These are phyloP conservation scores for Sporisorium sorghi DNA, from an alignment of 1,284 basidiomycete species.

Conservation along the genomic window DNA sequence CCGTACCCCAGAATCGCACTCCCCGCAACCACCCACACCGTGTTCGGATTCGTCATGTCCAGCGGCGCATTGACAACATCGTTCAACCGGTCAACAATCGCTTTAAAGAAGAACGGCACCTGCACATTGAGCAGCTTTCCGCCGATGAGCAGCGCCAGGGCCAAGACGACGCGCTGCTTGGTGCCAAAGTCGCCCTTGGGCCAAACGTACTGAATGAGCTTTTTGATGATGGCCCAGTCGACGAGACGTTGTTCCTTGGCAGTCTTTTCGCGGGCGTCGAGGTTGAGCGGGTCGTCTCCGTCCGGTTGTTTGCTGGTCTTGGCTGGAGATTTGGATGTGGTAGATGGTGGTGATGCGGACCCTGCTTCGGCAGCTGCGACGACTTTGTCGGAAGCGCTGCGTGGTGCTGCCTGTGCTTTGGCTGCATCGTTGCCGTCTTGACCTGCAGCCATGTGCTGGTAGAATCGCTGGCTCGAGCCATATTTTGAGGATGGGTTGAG, in stretches of 20 bases:
- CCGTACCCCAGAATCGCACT: slow-evolving; percentile 91
- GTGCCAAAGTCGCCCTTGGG: slow-evolving; percentile 73
- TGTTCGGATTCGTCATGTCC: slow-evolving; percentile 80
- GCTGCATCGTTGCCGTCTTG: background rate
- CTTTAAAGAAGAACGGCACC: slow-evolving; percentile 95
- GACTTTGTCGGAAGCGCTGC: slow-evolving; percentile 23
- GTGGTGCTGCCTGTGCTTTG: slow-evolving; percentile 1
- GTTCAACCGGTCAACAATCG: slow-evolving; percentile 88
- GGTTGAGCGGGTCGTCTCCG: slow-evolving; percentile 57
- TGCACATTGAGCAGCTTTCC: slow-evolving; percentile 97
- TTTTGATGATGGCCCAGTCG: slow-evolving; percentile 74
- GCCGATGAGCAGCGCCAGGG: slow-evolving; percentile 82
- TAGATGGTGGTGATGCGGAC: background rate
- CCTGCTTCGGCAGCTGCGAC: slow-evolving; percentile 12
- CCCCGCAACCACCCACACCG: slow-evolving; percentile 91
- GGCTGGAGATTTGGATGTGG: background rate
- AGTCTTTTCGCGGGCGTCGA: slow-evolving; percentile 47
- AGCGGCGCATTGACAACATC: slow-evolving; percentile 70
- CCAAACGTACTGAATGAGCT: slow-evolving; percentile 75
- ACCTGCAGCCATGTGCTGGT: slow-evolving; percentile 33
- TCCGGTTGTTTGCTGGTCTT: slow-evolving; percentile 36
- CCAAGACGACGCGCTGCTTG: slow-evolving; percentile 81
- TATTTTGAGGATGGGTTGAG: background rate
- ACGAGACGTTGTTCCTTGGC: slow-evolving; percentile 63
- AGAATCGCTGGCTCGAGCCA: slow-evolving; percentile 6